These are phyloP conservation scores for Venturia nashicola DNA, from an alignment of 2,329 filamentous ascomycete genomes.

Conservation along the genomic window DNA sequence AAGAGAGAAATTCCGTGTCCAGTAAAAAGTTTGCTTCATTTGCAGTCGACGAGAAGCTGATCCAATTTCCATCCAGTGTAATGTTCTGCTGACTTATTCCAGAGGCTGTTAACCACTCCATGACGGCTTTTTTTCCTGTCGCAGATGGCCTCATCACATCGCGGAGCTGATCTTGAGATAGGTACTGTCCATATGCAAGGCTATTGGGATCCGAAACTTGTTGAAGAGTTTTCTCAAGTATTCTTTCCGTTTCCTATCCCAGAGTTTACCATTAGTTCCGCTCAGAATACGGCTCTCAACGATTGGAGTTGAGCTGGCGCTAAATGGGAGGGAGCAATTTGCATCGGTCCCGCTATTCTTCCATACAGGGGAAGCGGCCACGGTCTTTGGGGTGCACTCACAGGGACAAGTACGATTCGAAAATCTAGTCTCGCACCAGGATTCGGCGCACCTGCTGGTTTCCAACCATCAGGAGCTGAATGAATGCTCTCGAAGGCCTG, in stretches of 20 bases:
- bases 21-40: slow-evolving; percentile 43
- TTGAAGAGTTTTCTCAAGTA: slow-evolving; percentile 46
- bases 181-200: slow-evolving; percentile 46
- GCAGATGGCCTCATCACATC: slow-evolving; percentile 39
- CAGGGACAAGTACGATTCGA: slow-evolving; percentile 7
- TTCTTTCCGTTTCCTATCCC: slow-evolving; percentile 32
- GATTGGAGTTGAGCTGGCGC: too few relatives aligned
- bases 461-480: slow-evolving; percentile 4
- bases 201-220: slow-evolving; percentile 50
- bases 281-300: too few relatives aligned
- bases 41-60: slow-evolving; percentile 44
- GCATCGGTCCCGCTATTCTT: too few relatives aligned
- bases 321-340: too few relatives aligned
- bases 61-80: slow-evolving; percentile 45
- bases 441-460: background rate
- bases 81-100: slow-evolving; percentile 20
- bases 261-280: background rate
- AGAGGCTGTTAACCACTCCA: slow-evolving; percentile 40
- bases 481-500: slow-evolving; percentile 3
- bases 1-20: slow-evolving; percentile 45
- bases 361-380: background rate
- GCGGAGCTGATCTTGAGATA: slow-evolving; percentile 47
- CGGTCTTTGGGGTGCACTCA: background rate
- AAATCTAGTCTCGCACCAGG: slow-evolving; percentile 2
- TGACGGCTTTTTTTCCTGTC: slow-evolving; percentile 36